Evolutionary conservation across 2,329 filamentous ascomycete genomes (phyloP).

Genomic region (Colletotrichum nymphaeae): DNA sequence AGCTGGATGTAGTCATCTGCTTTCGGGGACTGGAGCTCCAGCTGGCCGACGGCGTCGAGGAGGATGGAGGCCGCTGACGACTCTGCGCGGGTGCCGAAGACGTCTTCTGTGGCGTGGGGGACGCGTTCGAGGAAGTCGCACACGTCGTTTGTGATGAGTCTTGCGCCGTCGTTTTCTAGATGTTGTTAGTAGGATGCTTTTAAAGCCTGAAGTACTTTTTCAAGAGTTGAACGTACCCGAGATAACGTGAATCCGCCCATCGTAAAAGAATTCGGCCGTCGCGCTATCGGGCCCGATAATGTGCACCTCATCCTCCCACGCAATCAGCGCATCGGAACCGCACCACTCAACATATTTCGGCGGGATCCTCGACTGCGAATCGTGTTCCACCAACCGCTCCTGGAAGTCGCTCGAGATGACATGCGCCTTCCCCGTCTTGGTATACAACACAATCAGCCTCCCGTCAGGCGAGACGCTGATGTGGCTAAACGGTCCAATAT

Average conservation of each 20-base stretch:
- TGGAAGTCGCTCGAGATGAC: constrained; percentile 97
- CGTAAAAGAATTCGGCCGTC: constrained; percentile 85
- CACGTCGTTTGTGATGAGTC: constrained; percentile 90
- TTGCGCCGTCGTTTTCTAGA: constrained; percentile 82
- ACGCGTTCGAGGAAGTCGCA: constrained; percentile 98
- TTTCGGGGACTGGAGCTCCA: constrained; percentile 94
- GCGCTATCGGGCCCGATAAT: constrained; percentile 87
- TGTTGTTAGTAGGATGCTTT: constrained; percentile 33
- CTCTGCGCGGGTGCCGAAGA: constrained; percentile 89
- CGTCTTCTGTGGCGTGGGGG: constrained; percentile 85
- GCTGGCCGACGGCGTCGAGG: constrained; percentile 88
- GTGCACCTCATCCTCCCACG: constrained; percentile 98
- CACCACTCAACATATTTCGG: constrained; percentile 96
- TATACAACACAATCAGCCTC: constrained; percentile 88
- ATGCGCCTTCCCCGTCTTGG: constrained; percentile 85
- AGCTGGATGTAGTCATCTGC: constrained; percentile 98
- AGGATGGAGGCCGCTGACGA: constrained; percentile 93
- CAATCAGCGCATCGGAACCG: constrained; percentile 92
- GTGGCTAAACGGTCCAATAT: constrained; percentile 92
- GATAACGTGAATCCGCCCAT: constrained; percentile 88
- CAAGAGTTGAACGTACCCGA: constrained; percentile 68
- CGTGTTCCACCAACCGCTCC: constrained; percentile 89
- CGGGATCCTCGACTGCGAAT: constrained; percentile 85
- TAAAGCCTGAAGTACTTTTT: neutral
- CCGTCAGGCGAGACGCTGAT: constrained; percentile 93